phyloP scores from a whole-genome alignment of 1,284 basidiomycete genomes.

The Naganishia cerealis region DNA sequence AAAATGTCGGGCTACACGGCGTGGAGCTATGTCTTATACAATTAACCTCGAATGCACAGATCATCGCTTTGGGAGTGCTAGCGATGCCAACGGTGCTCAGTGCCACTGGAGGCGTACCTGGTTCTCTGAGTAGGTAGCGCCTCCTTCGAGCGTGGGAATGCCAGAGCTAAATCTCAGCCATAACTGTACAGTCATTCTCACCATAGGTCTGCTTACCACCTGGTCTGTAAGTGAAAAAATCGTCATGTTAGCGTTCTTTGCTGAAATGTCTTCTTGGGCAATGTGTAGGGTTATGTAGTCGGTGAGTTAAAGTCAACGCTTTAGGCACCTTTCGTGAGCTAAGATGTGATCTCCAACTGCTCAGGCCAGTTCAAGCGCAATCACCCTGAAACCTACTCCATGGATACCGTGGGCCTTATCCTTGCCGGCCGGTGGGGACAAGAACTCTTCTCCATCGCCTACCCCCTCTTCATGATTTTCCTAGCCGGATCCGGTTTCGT shows the following conservation, averaged over 20 bases:
- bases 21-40: background rate
- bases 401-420: constrained; percentile 38
- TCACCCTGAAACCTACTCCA: constrained; percentile 43
- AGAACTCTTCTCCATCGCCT: constrained; percentile 38
- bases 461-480: constrained; percentile 41
- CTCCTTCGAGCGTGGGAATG: constrained; percentile 20
- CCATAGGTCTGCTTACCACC: constrained; percentile 38
- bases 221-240: background rate
- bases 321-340: background rate
- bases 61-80: constrained; percentile 40
- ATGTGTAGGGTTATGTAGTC: background rate
- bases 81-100: constrained; percentile 40
- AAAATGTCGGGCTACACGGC: background rate
- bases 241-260: background rate
- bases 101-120: constrained; percentile 41
- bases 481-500: constrained; percentile 39
- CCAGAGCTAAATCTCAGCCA: background rate
- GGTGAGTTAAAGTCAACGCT: background rate
- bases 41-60: background rate
- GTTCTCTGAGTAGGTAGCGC: constrained; percentile 30
- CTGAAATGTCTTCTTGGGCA: background rate
- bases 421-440: constrained; percentile 41
- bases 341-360: background rate
- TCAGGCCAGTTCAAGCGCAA: constrained; percentile 39
- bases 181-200: constrained; percentile 36